A percentile compares a stretch with the other conserved stretches of the same genome.
Evolutionary conservation across 441 rosid species (phyloP).

Genomic region (Croton setiger): DNA sequence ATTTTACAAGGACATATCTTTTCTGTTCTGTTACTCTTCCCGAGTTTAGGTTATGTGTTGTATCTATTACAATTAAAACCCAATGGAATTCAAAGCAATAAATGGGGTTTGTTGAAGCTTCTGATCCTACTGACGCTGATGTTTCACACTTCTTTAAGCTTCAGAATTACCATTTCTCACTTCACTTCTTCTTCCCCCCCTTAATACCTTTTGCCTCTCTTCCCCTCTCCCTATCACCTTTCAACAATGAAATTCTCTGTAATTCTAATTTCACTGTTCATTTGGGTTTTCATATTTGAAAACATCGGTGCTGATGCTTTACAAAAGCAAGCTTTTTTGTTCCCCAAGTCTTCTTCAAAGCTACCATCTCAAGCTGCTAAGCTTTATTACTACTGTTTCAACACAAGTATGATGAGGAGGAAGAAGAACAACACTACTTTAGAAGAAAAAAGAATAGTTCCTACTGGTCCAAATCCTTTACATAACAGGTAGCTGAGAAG

Average conservation of each 20-base stretch:
- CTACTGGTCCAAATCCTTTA: conserved; percentile 27
- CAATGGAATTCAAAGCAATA: conserved; percentile 26
- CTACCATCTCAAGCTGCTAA: conserved; percentile 6
- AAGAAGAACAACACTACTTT: conserved; percentile 3
- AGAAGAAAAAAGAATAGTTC: conserved; percentile 27
- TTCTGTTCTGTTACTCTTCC: conserved; percentile 16
- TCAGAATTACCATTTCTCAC: conserved; percentile 1
- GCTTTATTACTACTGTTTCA: conserved; percentile 2
- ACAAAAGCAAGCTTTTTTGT: conserved; percentile 5
- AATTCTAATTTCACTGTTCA: conserved; percentile 1
- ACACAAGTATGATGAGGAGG: too few relatives aligned
- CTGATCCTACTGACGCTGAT: conserved; percentile 22
- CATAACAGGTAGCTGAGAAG: conserved; percentile 22
- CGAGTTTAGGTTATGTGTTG: conserved; percentile 10
- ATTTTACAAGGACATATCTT: background rate
- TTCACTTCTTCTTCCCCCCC: conserved; percentile 5
- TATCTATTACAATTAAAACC: conserved; percentile 7
- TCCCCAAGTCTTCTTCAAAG: background rate
- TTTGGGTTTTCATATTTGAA: conserved; percentile 14
- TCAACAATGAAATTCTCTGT: conserved; percentile 27
- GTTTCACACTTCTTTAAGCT: conserved; percentile 8
- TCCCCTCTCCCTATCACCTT: conserved; percentile 6
- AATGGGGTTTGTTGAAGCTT: conserved; percentile 34
- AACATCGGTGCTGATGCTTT: conserved; percentile 17
- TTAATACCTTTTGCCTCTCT: conserved; percentile 16